phyloP scores from a whole-genome alignment of 2,329 filamentous ascomycete species.

The Hawksworthiomyces lignivorus region DNA sequence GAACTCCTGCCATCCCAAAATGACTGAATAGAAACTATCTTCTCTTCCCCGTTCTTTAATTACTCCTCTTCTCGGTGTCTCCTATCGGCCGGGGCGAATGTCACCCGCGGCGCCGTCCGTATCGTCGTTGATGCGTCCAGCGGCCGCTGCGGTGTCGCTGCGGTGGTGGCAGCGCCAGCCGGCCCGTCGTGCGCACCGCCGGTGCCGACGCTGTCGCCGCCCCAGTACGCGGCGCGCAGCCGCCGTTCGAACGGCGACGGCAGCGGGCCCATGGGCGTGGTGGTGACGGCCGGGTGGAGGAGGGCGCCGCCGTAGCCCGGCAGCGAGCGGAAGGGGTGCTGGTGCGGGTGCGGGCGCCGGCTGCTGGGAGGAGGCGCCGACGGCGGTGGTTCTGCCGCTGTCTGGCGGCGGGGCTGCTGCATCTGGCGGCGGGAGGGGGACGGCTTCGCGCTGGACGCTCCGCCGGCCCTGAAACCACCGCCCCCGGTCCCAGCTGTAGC shows the following conservation, averaged over 20 bases:
- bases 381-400: no score
- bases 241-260: conserved; percentile 17
- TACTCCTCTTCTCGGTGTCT: background rate
- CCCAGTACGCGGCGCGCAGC: conserved; percentile 15
- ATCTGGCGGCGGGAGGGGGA: background rate
- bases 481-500: background rate
- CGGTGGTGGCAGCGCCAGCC: background rate
- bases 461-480: no score
- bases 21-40: no score
- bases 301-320: no score
- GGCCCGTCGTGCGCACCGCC: no score
- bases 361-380: no score
- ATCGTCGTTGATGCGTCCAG: background rate
- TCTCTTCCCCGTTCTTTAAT: no score
- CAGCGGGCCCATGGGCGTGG: conserved; percentile 17
- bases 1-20: no score
- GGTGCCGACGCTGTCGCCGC: background rate
- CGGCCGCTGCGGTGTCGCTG: conserved; percentile 4
- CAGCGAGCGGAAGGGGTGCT: no score
- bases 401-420: background rate
- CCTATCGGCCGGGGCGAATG: conserved; percentile 11
- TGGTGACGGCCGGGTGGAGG: conserved; percentile 6
- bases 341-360: no score
- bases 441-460: no score
- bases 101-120: conserved; percentile 7